Evolutionary conservation across 2,329 filamentous ascomycete genomes (phyloP).

Genomic region (Talaromyces atroroseus): DNA sequence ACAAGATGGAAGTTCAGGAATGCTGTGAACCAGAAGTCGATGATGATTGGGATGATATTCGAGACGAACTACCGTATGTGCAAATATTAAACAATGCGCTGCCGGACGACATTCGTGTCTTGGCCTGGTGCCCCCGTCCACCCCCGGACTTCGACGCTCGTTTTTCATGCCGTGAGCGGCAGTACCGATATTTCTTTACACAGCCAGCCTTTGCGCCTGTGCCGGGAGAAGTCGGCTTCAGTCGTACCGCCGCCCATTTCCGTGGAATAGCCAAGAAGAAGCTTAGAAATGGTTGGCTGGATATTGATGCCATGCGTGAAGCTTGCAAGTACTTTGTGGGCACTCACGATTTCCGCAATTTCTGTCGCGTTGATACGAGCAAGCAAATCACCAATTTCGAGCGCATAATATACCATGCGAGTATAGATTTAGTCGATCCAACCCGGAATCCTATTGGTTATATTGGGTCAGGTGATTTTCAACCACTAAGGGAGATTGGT

Average conservation of each 20-base stretch:
- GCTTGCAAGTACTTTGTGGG: slow-evolving; percentile 78
- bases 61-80: slow-evolving; percentile 79
- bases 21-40: slow-evolving; percentile 12
- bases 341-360: slow-evolving; percentile 89
- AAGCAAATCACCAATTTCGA: slow-evolving; percentile 86
- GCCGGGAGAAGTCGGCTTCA: slow-evolving; percentile 50
- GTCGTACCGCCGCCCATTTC: slow-evolving; percentile 23
- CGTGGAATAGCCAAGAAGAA: slow-evolving; percentile 21
- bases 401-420: slow-evolving; percentile 71
- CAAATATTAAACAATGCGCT: slow-evolving; percentile 80
- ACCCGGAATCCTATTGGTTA: slow-evolving; percentile 52
- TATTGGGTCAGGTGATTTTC: slow-evolving; percentile 35
- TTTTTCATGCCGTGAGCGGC: slow-evolving; percentile 84
- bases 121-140: slow-evolving; percentile 87
- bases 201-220: slow-evolving; percentile 77
- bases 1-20: slow-evolving; percentile 22
- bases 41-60: slow-evolving; percentile 57
- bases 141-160: slow-evolving; percentile 79
- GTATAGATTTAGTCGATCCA: slow-evolving; percentile 64
- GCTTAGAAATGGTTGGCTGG: slow-evolving; percentile 67
- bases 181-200: slow-evolving; percentile 97
- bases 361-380: slow-evolving; percentile 85
- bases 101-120: slow-evolving; percentile 79
- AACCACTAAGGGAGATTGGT: slow-evolving; percentile 15
- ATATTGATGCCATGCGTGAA: slow-evolving; percentile 78